These are phyloP conservation scores for Pichia sp. DNA, from an alignment of 1,139 yeast species.

Conservation along the genomic window DNA sequence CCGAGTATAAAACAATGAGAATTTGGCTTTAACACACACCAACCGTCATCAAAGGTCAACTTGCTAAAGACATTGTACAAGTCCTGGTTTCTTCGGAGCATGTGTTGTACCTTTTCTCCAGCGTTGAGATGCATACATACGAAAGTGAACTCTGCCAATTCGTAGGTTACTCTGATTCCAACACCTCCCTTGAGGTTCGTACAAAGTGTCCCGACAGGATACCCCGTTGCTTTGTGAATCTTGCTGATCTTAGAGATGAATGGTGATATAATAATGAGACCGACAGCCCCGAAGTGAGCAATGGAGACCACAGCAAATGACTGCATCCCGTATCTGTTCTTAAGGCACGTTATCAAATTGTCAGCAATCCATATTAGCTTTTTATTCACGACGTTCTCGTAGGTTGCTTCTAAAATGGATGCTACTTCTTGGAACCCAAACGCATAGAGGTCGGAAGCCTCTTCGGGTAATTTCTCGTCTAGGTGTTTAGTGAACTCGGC, in stretches of 20 bases:
- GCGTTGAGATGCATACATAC: slow-evolving; percentile 73
- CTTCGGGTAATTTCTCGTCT: slow-evolving; percentile 16
- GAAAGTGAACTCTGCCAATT: slow-evolving; percentile 49
- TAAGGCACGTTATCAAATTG: slow-evolving; percentile 40
- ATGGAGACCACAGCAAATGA: slow-evolving; percentile 45
- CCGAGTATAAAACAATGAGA: slow-evolving; percentile 72
- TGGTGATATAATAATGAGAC: slow-evolving; percentile 53
- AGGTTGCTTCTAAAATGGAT: slow-evolving; percentile 59
- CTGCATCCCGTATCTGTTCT: slow-evolving; percentile 33
- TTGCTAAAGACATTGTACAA: slow-evolving; percentile 46
- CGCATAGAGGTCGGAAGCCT: slow-evolving; percentile 47
- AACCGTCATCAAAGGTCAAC: slow-evolving; percentile 58
- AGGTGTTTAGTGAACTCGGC: slow-evolving; percentile 22
- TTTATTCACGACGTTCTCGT: slow-evolving; percentile 37
- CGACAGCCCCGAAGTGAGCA: slow-evolving; percentile 61
- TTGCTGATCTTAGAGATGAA: slow-evolving; percentile 28
- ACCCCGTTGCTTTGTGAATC: slow-evolving; percentile 29
- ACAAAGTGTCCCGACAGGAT: slow-evolving; percentile 53
- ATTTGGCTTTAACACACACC: slow-evolving; percentile 49
- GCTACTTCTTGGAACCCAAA: slow-evolving; percentile 77
- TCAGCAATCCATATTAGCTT: slow-evolving; percentile 41
- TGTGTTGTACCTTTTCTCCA: slow-evolving; percentile 56
- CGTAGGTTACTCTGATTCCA: slow-evolving; percentile 47
- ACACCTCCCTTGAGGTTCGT: slow-evolving; percentile 75
- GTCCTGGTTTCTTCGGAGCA: slow-evolving; percentile 49